Conservation (phyloP, 768 basidiomycete genomes). For the Macrolepiota albuminosa region DNA sequence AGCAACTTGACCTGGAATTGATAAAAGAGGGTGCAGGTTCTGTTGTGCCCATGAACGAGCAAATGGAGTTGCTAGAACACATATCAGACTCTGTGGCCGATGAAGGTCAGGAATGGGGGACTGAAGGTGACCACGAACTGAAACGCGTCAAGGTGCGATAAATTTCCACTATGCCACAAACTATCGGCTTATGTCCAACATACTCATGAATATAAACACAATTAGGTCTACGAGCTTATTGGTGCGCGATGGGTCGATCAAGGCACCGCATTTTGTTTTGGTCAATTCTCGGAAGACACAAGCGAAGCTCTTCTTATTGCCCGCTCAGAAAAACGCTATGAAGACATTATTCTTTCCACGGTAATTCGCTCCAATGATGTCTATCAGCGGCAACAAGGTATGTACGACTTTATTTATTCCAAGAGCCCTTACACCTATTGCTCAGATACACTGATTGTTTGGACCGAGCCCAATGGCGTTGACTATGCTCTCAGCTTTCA, state of each 20-base stretch:
- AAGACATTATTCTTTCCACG: slow-evolving; percentile 72
- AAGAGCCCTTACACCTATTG: slow-evolving; percentile 4
- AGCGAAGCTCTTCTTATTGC: slow-evolving; percentile 81
- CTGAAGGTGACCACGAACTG: slow-evolving; percentile 66
- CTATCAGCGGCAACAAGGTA: slow-evolving; percentile 81
- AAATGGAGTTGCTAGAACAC: slow-evolving; percentile 46
- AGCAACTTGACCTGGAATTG: slow-evolving; percentile 17
- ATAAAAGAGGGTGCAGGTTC: slow-evolving; percentile 32
- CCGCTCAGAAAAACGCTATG: slow-evolving; percentile 71
- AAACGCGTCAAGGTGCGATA: slow-evolving; percentile 76
- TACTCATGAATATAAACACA: slow-evolving; percentile 11
- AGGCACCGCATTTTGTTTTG: slow-evolving; percentile 95
- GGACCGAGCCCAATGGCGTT: slow-evolving; percentile 93
- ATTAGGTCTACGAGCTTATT: slow-evolving; percentile 90
- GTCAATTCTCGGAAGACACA: slow-evolving; percentile 73
- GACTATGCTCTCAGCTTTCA: slow-evolving; percentile 98
- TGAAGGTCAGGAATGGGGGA: slow-evolving; percentile 56
- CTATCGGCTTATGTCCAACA: neutral
- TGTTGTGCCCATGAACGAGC: slow-evolving; percentile 31
- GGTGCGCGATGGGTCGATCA: slow-evolving; percentile 92
- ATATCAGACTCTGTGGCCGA: slow-evolving; percentile 38
- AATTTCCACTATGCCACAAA: slow-evolving; percentile 1
- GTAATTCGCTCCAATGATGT: slow-evolving; percentile 79
- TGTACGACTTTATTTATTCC: slow-evolving; percentile 6
- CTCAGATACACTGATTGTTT: slow-evolving; percentile 94